Conservation (phyloP, 140 eudicot species). For the Bidens hawaiensis region DNA sequence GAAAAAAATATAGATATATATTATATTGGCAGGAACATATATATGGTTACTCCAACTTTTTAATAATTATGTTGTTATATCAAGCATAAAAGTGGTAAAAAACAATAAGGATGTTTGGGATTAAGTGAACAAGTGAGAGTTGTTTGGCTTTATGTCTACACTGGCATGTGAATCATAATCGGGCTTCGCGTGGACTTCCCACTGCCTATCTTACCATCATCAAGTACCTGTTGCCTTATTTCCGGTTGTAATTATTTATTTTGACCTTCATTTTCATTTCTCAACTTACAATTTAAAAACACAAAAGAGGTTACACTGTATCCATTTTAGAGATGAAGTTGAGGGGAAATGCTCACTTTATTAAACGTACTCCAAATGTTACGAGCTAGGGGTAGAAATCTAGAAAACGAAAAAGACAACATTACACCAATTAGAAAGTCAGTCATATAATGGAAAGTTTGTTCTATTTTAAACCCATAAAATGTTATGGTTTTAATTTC, state of each 20-base stretch:
- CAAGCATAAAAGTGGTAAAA: neutral
- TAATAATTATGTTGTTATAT: constrained; percentile 6
- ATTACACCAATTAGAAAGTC: no score
- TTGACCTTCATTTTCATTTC: neutral
- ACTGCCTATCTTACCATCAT: constrained; percentile 7
- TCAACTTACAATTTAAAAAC: neutral
- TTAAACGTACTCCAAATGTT: no score
- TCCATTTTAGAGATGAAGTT: no score
- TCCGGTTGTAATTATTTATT: neutral
- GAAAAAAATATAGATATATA: neutral
- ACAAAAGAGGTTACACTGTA: no score
- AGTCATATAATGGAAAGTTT: no score
- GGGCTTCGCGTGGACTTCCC: constrained; percentile 22
- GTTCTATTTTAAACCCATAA: no score
- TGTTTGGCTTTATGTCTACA: constrained; percentile 41
- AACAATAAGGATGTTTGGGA: constrained; percentile 18
- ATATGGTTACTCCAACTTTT: neutral
- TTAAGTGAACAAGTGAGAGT: constrained; percentile 25
- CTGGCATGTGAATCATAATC: constrained; percentile 37
- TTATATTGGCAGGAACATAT: neutral
- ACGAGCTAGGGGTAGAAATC: no score
- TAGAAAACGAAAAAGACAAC: no score
- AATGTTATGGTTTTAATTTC: no score
- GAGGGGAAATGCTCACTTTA: no score
- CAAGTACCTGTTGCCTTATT: neutral